These are phyloP conservation scores for Hymenoscyphus infarciens DNA, from an alignment of 2,329 filamentous ascomycete genomes.

Conservation along the genomic window DNA sequence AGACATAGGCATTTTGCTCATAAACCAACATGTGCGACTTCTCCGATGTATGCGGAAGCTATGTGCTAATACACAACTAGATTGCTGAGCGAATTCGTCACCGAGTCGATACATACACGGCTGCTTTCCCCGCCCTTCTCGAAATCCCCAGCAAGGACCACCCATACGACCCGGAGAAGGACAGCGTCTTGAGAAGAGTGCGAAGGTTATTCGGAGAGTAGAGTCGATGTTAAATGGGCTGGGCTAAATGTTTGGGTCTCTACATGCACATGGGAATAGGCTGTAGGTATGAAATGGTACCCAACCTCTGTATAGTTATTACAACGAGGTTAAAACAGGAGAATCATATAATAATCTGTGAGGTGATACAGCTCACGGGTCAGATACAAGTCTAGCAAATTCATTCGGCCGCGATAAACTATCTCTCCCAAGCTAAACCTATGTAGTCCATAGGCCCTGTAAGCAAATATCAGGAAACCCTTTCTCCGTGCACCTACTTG, in stretches of 20 bases:
- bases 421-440: neutral
- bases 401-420: neutral
- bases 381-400: neutral
- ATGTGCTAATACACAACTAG: conserved; percentile 43
- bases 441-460: neutral
- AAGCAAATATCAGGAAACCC: neutral
- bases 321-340: neutral
- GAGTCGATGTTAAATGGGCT: conserved; percentile 18
- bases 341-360: neutral
- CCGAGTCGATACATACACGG: conserved; percentile 85
- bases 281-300: neutral
- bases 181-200: conserved; percentile 91
- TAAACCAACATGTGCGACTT: conserved; percentile 86
- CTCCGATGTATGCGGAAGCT: neutral
- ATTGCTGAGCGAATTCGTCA: conserved; percentile 91
- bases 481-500: too few relatives aligned
- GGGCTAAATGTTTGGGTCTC: neutral
- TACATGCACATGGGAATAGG: neutral
- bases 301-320: neutral
- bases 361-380: neutral
- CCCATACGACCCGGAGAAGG: conserved; percentile 97
- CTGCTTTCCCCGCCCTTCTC: conserved; percentile 91
- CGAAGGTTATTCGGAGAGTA: conserved; percentile 69
- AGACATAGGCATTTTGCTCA: conserved; percentile 93
- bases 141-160: conserved; percentile 99